Percentiles rank a stretch among this genome's conserved stretches.
Conservation (phyloP, 139 green algal genomes). For the Coelastrella sp. region DNA sequence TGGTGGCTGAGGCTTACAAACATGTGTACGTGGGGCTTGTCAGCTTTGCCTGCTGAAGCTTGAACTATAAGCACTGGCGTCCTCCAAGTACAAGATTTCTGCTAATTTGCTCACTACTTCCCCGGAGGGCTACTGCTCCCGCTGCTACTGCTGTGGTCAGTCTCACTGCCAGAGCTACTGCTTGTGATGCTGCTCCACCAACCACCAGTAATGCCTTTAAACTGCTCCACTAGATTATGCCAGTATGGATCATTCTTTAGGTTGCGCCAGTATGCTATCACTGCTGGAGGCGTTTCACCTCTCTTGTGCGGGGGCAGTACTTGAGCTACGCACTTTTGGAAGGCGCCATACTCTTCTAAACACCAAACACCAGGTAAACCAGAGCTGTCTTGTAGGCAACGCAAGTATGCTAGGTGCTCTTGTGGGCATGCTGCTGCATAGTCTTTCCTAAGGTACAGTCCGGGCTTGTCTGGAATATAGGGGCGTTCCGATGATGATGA, state of each 20-base stretch:
- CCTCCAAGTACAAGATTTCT: neutral
- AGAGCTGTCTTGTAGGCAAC: constrained; percentile 17
- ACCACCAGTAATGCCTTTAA: neutral
- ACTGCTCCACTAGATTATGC: neutral
- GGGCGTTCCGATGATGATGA: neutral
- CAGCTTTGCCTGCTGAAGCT: too few species aligned
- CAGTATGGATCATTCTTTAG: neutral
- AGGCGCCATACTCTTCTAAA: neutral
- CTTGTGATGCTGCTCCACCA: neutral
- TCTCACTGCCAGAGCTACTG: neutral
- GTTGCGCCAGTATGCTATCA: neutral
- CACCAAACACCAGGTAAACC: neutral
- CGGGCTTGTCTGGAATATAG: neutral
- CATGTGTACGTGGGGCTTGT: too few species aligned
- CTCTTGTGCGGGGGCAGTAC: neutral
- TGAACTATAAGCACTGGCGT: too few species aligned
- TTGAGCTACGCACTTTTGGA: neutral
- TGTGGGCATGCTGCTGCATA: constrained; percentile 31
- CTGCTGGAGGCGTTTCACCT: neutral
- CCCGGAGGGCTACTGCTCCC: neutral
- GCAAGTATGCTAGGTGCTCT: constrained; percentile 23
- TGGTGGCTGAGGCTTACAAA: too few species aligned
- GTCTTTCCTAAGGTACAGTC: constrained; percentile 8
- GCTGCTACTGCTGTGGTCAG: neutral
- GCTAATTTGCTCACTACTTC: neutral